phyloP scores from a whole-genome alignment of 345 rosid species.

The Eucalyptus regnans region DNA sequence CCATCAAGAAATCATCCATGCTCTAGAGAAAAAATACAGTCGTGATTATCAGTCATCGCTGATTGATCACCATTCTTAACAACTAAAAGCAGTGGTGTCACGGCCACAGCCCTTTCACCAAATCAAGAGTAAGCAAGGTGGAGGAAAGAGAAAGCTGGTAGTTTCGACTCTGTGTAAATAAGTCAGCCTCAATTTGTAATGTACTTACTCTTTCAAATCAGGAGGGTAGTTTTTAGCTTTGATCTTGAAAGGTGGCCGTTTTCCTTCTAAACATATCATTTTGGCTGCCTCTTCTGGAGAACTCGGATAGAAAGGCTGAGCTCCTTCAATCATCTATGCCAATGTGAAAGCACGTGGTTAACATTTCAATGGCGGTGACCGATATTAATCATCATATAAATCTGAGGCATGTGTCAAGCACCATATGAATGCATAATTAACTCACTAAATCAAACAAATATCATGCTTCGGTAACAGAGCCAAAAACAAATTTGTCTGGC shows the following conservation, averaged over 20 bases:
- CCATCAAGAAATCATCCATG: background rate
- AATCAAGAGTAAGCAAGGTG: background rate
- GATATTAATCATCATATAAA: background rate
- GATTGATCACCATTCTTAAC: background rate
- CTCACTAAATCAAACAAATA: background rate
- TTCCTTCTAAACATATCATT: conserved; percentile 55
- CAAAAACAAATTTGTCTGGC: background rate
- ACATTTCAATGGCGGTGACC: background rate
- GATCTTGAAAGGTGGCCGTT: conserved; percentile 57
- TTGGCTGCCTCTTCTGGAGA: conserved; percentile 53
- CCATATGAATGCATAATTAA: background rate
- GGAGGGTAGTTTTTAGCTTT: conserved; percentile 65
- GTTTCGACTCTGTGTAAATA: background rate
- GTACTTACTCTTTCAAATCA: conserved; percentile 79
- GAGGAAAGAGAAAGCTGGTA: background rate
- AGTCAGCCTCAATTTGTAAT: background rate
- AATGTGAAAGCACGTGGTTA: background rate
- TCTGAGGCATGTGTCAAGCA: background rate
- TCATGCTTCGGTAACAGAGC: background rate
- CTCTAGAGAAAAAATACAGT: background rate
- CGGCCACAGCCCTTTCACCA: background rate
- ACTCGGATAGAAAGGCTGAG: conserved; percentile 63
- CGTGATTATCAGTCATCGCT: background rate
- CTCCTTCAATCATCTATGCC: conserved; percentile 80
- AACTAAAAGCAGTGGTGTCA: background rate